A percentile compares a stretch with the other conserved stretches of the same genome.
phyloP scores from a whole-genome alignment of 345 rosid species.

The Brassica juncea region DNA sequence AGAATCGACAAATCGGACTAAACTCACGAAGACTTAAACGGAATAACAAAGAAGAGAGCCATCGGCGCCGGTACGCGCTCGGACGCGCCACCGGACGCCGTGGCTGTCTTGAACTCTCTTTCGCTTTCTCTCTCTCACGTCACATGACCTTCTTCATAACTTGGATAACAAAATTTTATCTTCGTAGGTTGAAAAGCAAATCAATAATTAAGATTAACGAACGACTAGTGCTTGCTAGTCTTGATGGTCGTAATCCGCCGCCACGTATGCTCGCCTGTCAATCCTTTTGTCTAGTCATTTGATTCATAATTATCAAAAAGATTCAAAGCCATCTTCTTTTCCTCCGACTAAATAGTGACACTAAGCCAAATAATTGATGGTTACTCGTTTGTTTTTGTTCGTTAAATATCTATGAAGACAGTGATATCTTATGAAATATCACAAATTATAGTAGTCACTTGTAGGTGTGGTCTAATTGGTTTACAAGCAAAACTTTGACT shows the following conservation, averaged over 20 bases:
- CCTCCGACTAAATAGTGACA: background rate
- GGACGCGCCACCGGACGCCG: no score
- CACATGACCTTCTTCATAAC: no score
- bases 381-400: conserved; percentile 4
- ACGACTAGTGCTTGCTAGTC: background rate
- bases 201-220: background rate
- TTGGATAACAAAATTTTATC: background rate
- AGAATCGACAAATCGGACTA: no score
- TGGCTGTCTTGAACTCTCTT: no score
- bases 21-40: no score
- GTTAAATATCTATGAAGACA: conserved; percentile 5
- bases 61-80: no score
- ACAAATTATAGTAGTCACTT: background rate
- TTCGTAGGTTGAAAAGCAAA: background rate
- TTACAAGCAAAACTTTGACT: background rate
- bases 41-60: no score
- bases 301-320: background rate
- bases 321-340: conserved; percentile 1
- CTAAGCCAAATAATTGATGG: background rate
- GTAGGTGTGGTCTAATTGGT: background rate
- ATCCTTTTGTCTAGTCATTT: background rate
- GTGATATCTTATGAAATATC: background rate
- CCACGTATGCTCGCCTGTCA: background rate
- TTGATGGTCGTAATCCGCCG: background rate
- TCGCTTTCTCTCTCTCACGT: no score